Conservation (phyloP, 2,329 filamentous ascomycete genomes). For the Exophiala spinifera region DNA sequence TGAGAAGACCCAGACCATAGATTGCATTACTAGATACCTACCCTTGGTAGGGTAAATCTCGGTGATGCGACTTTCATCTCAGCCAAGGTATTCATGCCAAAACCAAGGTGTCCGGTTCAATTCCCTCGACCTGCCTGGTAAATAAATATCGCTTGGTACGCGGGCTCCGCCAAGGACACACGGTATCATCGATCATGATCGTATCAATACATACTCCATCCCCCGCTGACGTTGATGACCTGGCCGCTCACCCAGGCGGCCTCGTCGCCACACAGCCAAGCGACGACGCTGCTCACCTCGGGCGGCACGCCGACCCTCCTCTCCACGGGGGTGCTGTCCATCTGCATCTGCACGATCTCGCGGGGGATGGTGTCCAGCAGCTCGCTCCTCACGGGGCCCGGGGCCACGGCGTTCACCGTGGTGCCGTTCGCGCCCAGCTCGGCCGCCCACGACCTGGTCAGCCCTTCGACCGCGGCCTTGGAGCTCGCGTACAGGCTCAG, state of each 20-base stretch:
- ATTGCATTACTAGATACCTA: no score
- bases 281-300: constrained; percentile 57
- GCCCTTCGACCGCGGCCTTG: constrained; percentile 59
- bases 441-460: constrained; percentile 58
- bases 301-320: constrained; percentile 51
- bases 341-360: constrained; percentile 50
- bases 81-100: no score
- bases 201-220: constrained; percentile 33
- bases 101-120: no score
- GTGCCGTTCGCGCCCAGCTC: constrained; percentile 57
- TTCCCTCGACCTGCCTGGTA: no score
- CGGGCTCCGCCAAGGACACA: no score
- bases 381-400: constrained; percentile 58
- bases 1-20: no score
- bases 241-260: constrained; percentile 55
- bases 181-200: background rate
- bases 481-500: constrained; percentile 54
- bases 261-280: constrained; percentile 52
- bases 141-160: no score
- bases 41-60: no score
- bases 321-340: constrained; percentile 50
- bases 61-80: no score
- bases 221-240: constrained; percentile 55
- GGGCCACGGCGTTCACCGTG: constrained; percentile 60
- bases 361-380: constrained; percentile 54